A percentile compares a stretch with the other conserved stretches of the same genome.
phyloP scores from a whole-genome alignment of 192 early-diverging fungal genomes.

The Nowakowskiella sp. region DNA sequence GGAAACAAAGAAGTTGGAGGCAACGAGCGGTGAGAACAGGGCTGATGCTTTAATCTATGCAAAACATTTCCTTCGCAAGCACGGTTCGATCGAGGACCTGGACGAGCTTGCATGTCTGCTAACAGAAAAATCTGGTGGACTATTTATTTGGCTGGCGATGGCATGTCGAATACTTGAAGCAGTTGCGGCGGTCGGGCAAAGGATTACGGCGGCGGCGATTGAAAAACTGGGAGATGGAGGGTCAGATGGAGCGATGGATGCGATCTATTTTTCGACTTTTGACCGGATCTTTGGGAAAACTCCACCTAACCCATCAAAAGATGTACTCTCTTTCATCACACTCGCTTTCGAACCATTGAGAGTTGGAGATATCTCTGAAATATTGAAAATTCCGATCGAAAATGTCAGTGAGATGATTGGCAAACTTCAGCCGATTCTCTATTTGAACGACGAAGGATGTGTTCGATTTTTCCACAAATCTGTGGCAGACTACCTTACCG shows the following conservation, averaged over 20 bases:
- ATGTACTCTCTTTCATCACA: not conserved
- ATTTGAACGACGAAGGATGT: not conserved
- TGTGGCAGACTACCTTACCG: not conserved
- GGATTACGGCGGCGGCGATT: no score
- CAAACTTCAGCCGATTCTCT: not conserved
- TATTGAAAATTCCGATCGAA: not conserved
- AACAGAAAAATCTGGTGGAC: not conserved
- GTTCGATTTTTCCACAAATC: conserved; percentile 1
- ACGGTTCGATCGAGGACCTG: not conserved
- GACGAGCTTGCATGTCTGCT: not conserved
- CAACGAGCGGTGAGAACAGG: not conserved
- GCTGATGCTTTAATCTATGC: not conserved
- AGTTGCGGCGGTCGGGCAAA: no score
- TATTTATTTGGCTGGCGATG: not conserved
- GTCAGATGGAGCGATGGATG: no score
- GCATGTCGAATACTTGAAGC: not conserved
- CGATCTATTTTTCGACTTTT: no score
- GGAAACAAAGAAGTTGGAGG: not conserved
- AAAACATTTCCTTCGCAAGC: not conserved
- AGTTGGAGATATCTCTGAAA: no score
- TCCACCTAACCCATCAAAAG: not conserved
- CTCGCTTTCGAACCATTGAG: not conserved
- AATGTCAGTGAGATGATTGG: not conserved
- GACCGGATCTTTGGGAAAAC: no score
- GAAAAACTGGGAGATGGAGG: no score